These are phyloP conservation scores for Maudiozyma barnettii DNA, from an alignment of 805 yeast species.

Conservation along the genomic window DNA sequence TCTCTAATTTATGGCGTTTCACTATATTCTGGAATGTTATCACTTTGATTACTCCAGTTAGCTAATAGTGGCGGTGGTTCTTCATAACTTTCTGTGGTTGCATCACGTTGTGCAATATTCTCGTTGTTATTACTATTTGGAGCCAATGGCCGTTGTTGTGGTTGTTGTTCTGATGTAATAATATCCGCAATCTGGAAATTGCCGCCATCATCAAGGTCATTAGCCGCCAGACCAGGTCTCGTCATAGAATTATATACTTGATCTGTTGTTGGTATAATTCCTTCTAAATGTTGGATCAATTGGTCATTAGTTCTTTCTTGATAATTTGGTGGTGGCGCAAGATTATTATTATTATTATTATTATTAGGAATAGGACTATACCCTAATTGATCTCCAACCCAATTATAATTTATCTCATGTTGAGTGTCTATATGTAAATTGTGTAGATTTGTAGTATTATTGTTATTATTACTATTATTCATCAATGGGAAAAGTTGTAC, in stretches of 20 bases:
- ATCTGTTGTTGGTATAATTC: not conserved
- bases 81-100: not conserved
- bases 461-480: not conserved
- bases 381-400: not conserved
- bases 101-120: not conserved
- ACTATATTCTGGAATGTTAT: not conserved
- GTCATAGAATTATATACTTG: not conserved
- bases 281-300: constrained; percentile 1
- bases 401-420: not conserved
- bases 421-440: not conserved
- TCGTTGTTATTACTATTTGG: not conserved
- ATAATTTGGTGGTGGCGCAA: constrained; percentile 60
- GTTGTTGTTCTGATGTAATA: not conserved
- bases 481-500: constrained; percentile 20
- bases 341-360: not conserved
- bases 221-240: no score
- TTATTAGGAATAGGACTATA: not conserved
- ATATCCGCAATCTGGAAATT: no score
- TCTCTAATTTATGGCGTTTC: not conserved
- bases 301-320: constrained; percentile 35
- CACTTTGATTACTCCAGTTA: not conserved
- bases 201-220: not conserved
- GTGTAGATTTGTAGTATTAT: not conserved
- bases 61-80: not conserved
- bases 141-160: not conserved